Evolutionary conservation across 495 filamentous ascomycete species (phyloP), one percentile per base, ranked within the genome.

Genomic region (Aspergillus ellipticus): DNA sequence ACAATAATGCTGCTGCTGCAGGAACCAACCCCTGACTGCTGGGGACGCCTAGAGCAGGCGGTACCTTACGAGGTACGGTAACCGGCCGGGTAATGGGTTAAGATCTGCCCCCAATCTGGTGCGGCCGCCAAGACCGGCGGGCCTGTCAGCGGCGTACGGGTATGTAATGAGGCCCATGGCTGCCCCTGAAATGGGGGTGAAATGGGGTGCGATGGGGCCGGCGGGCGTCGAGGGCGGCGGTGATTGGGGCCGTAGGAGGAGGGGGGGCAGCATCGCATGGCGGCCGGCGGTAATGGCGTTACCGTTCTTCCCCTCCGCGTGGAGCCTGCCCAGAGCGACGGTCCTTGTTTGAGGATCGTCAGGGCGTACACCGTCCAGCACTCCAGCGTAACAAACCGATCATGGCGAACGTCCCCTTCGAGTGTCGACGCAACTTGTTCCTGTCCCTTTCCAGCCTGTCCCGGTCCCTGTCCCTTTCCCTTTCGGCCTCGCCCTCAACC

Each of bases 291-390:
- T 48, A 48, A 48, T 48, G 45, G 28, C 45, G 45, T 48, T 48
- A 48, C 45, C 22, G 45, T 20, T 51, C 47, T 15, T 13, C 20
- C 31, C 51, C 26, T 49, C 39, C 47, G 46, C 47, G 41, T 53
- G 50, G 51, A 41, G 56, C 42, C 54, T 24, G 46, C 47, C 46
- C 37, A 56, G 48, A 51, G 16, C 43, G 46, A 52, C 51, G 56
- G 56, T 57, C 58, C 60, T 58, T 35, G 49, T 50, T 53, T 50
- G 51, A 37, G 21, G 61, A 60, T 64, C 61, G 57, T 64, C 61
- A 58, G 54, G 55, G 47, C 54, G 53, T 31, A n/a, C n/a, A n/a
- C n/a, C n/a, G n/a, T n/a, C n/a, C n/a, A n/a, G n/a, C n/a, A n/a
- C n/a, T n/a, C 7, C 24, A 57, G 57, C 51, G 42, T 53, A 58